Evolutionary conservation across 2,329 filamentous ascomycete genomes (phyloP).

Genomic region (Cladosporium velox): DNA sequence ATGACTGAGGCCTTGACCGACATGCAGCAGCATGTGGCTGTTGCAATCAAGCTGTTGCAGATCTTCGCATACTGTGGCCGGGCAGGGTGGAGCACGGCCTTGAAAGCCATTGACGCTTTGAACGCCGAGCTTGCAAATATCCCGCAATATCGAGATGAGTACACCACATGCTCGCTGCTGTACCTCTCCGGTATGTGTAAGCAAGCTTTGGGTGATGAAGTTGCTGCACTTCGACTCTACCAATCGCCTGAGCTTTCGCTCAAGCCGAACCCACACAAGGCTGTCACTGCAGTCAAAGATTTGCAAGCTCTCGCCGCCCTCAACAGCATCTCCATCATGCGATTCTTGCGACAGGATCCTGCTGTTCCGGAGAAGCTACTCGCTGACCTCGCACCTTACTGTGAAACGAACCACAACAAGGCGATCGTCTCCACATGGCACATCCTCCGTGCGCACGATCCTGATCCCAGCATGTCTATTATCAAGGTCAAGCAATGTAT

Average conservation of each 20-base stretch:
- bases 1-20: neutral
- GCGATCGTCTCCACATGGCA: conserved; percentile 78
- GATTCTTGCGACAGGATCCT: conserved; percentile 32
- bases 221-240: conserved; percentile 68
- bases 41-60: conserved; percentile 16
- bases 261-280: conserved; percentile 25
- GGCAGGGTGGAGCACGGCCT: conserved; percentile 69
- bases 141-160: conserved; percentile 19
- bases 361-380: conserved; percentile 62
- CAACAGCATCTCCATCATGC: conserved; percentile 52
- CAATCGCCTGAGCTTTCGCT: conserved; percentile 62
- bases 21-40: conserved; percentile 2
- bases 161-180: conserved; percentile 44
- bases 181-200: conserved; percentile 76
- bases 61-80: conserved; percentile 66
- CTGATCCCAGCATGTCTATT: conserved; percentile 64
- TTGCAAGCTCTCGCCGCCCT: conserved; percentile 50
- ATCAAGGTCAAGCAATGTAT: conserved; percentile 78
- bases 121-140: conserved; percentile 38
- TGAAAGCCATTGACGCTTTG: conserved; percentile 58
- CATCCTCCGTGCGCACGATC: conserved; percentile 67
- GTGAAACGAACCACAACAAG: conserved; percentile 67
- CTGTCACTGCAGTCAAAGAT: conserved; percentile 38
- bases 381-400: conserved; percentile 66
- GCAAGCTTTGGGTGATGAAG: conserved; percentile 74